These are phyloP conservation scores for Carpinus fangiana DNA, from an alignment of 306 rosid species.

Conservation along the genomic window DNA sequence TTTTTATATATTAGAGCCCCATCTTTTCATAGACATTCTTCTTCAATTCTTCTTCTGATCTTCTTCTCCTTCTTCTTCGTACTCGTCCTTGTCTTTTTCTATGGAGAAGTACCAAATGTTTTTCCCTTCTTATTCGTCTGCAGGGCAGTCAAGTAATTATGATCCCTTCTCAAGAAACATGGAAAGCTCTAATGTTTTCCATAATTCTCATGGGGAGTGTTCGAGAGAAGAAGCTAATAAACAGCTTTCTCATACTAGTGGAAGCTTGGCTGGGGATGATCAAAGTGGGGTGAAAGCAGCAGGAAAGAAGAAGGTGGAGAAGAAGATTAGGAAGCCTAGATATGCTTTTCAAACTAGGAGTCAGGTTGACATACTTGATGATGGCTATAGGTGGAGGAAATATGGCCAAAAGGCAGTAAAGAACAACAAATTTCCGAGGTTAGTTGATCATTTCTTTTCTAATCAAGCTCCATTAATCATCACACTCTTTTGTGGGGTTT, in stretches of 20 bases:
- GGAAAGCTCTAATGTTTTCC: conserved; percentile 24
- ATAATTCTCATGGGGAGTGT: conserved; percentile 27
- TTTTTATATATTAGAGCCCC: conserved; percentile 20
- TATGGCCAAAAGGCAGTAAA: conserved; percentile 85
- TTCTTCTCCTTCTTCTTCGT: background rate
- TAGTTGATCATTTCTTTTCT: background rate
- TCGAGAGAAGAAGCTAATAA: conserved; percentile 20
- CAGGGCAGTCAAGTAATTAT: conserved; percentile 21
- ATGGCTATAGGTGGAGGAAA: conserved; percentile 87
- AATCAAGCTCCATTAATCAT: no score
- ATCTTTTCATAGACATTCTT: conserved; percentile 25
- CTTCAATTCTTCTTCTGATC: conserved; percentile 5
- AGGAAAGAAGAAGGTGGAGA: conserved; percentile 26
- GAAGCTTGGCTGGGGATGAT: background rate
- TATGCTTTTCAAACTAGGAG: conserved; percentile 78
- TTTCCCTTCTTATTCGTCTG: conserved; percentile 52
- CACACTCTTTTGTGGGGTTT: background rate
- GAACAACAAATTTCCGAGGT: conserved; percentile 84
- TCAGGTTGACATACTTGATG: conserved; percentile 82
- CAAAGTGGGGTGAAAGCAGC: background rate
- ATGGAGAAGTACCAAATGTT: conserved; percentile 62
- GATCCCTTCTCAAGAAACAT: conserved; percentile 25
- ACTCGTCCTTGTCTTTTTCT: background rate
- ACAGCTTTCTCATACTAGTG: background rate
- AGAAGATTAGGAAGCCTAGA: conserved; percentile 53